phyloP scores from a whole-genome alignment of 805 yeast species.

The Candida montana region DNA sequence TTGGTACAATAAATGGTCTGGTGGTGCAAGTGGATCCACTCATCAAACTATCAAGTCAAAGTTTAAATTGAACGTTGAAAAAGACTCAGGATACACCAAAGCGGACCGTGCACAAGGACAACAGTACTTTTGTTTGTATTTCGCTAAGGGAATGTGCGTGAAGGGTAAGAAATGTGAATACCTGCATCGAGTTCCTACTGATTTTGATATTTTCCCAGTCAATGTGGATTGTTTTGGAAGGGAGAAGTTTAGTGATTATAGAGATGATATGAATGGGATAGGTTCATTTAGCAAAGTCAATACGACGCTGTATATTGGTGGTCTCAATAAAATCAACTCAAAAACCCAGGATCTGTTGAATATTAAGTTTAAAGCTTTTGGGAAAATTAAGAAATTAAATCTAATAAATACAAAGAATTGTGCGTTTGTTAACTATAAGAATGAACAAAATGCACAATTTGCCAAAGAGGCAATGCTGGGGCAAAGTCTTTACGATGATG shows the following conservation, averaged over 20 bases:
- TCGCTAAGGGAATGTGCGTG: conserved; percentile 84
- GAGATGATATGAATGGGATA: conserved; percentile 93
- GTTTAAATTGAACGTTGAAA: conserved; percentile 50
- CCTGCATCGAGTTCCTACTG: conserved; percentile 70
- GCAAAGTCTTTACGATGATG: conserved; percentile 56
- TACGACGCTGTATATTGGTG: conserved; percentile 73
- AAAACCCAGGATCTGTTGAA: conserved; percentile 34
- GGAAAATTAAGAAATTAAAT: conserved; percentile 62
- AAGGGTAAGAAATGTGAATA: conserved; percentile 73
- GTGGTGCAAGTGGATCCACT: conserved; percentile 35
- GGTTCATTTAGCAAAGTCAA: conserved; percentile 74
- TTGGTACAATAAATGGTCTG: conserved; percentile 88
- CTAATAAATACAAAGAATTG: conserved; percentile 58
- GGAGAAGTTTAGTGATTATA: conserved; percentile 71
- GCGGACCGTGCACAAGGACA: conserved; percentile 43
- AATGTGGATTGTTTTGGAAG: conserved; percentile 90
- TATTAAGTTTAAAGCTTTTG: conserved; percentile 66
- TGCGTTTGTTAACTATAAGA: conserved; percentile 70
- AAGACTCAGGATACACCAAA: conserved; percentile 71
- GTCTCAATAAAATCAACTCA: conserved; percentile 34
- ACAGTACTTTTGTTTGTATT: conserved; percentile 68
- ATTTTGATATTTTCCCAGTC: conserved; percentile 50
- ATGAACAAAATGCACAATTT: conserved; percentile 80
- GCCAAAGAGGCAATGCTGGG: conserved; percentile 93
- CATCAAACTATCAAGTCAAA: conserved; percentile 43